phyloP scores from a whole-genome alignment of 192 early-diverging fungal species.

The Podila minutissima region DNA sequence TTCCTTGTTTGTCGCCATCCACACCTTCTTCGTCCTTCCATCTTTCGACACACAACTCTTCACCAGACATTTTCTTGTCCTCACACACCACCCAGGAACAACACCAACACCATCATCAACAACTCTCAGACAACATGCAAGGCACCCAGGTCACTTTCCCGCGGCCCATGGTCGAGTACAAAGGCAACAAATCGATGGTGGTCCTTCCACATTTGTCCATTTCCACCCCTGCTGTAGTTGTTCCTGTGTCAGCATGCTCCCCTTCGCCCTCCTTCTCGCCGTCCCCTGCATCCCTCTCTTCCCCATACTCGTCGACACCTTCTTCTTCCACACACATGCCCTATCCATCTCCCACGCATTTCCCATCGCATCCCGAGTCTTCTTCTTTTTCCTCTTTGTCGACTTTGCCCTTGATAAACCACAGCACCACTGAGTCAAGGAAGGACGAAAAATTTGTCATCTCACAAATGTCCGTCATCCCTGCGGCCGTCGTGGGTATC shows the following conservation, averaged over 20 bases:
- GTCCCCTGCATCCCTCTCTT: slow-evolving; percentile 8
- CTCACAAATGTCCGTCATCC: slow-evolving; percentile 20
- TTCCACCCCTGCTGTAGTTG: slow-evolving; percentile 2
- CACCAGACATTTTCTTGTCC: background rate
- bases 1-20: background rate
- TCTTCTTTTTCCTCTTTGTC: too few relatives aligned
- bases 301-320: slow-evolving; percentile 12
- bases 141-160: slow-evolving; percentile 23
- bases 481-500: slow-evolving; percentile 32
- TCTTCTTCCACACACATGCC: background rate
- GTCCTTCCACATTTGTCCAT: slow-evolving; percentile 27
- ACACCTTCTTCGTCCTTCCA: background rate
- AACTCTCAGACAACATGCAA: background rate
- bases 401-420: too few relatives aligned
- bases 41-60: background rate
- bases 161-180: slow-evolving; percentile 17
- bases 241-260: background rate
- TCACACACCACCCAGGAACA: background rate
- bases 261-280: slow-evolving; percentile 5
- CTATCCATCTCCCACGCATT: slow-evolving; percentile 5
- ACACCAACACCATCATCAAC: background rate
- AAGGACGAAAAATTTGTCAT: background rate
- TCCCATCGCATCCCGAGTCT: too few relatives aligned
- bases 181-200: slow-evolving; percentile 10
- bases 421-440: background rate